phyloP scores from a whole-genome alignment of 2,329 filamentous ascomycete genomes.

The Colletotrichum cereale region DNA sequence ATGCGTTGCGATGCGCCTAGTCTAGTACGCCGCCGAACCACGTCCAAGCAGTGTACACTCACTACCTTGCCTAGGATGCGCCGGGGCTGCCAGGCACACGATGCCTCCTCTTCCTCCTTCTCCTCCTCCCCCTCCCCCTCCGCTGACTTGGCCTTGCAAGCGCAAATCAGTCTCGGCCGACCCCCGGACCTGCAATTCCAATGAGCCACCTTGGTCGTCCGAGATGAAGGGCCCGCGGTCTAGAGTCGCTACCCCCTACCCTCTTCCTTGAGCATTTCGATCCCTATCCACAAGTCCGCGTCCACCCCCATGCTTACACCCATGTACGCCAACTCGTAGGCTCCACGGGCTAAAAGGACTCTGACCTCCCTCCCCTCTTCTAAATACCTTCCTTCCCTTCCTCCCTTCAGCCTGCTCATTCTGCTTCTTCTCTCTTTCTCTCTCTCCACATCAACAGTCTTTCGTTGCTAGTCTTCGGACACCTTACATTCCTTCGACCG shows the following conservation, averaged over 20 bases:
- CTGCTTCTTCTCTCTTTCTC: slow-evolving; percentile 16
- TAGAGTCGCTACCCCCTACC: slow-evolving; percentile 8
- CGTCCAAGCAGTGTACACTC: not conserved
- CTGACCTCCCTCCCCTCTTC: slow-evolving; percentile 33
- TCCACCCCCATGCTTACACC: slow-evolving; percentile 14
- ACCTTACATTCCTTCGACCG: slow-evolving; percentile 41
- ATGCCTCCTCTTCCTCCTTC: not conserved
- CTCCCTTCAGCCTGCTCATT: slow-evolving; percentile 8
- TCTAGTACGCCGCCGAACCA: slow-evolving; percentile 13
- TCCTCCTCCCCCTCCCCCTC: not conserved
- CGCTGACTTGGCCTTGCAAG: slow-evolving; percentile 6
- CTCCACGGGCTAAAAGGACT: slow-evolving; percentile 38
- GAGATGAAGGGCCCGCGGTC: slow-evolving; percentile 39
- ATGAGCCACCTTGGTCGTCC: slow-evolving; percentile 17
- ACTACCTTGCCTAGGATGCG: not conserved
- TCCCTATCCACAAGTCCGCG: slow-evolving; percentile 34
- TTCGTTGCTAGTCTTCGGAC: slow-evolving; percentile 42
- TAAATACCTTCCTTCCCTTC: slow-evolving; percentile 31
- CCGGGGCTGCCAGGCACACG: not conserved
- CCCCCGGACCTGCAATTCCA: slow-evolving; percentile 32
- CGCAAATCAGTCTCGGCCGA: slow-evolving; percentile 30
- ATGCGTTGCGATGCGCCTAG: slow-evolving; percentile 30
- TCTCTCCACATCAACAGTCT: slow-evolving; percentile 37
- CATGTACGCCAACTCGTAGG: slow-evolving; percentile 20
- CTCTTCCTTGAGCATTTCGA: slow-evolving; percentile 31